Base-by-base conservation (phyloP, 371 early-diverging fungal genomes). In the Ecytonucleospora hepatopenaei region DNA sequence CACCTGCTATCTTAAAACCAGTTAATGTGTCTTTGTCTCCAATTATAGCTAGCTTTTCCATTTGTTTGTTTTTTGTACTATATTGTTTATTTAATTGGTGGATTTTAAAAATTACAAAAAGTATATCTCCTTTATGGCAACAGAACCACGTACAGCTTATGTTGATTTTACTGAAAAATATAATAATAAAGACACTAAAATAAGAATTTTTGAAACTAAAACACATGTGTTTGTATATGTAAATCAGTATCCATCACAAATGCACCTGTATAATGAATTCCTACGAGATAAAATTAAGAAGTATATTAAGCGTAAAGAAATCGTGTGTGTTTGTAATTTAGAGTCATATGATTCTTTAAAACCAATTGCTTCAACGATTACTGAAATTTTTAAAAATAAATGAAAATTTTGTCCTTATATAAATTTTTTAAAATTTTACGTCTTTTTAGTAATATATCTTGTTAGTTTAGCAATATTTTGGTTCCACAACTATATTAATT, bases 21-120 rank as follows among this genome's bases (percentile, higher is more conserved):
- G 30, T 71, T 17, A 76, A 34, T 61, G 79, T 76, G 19, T 72
- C 71, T 57, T 79, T 76, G 53, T 76, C 77, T 64, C 75, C 76
- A 21, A 79, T 60, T 32, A 79, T 62, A 30, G 68, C 76, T 48
- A 79, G 67, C 53, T 54, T 67, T 21, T 66, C 71, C 56, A 33
- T 57, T 19, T 27, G 4, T n/a, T 3, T 31, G 4, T 24, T 5
- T 57, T 57, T 51, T 51, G 26, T 26, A 8, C 19, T 8, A 8
- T 51, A 8, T 5, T 51, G 53, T 8, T 26, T 51, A 8, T 4
- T 26, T 21, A 51, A 51, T 51, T 4, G 26, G 19, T 21, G 40
- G 40, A 12, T 40, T 40, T 40, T 40, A 40, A n/a, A n/a, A n/a
- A n/a, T 40, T 40, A 12, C 26, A 51, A 19, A 26, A 26, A 17